Evolutionary conservation across 2,329 filamentous ascomycete genomes (phyloP).

Genomic region (Alternaria arbusti): DNA sequence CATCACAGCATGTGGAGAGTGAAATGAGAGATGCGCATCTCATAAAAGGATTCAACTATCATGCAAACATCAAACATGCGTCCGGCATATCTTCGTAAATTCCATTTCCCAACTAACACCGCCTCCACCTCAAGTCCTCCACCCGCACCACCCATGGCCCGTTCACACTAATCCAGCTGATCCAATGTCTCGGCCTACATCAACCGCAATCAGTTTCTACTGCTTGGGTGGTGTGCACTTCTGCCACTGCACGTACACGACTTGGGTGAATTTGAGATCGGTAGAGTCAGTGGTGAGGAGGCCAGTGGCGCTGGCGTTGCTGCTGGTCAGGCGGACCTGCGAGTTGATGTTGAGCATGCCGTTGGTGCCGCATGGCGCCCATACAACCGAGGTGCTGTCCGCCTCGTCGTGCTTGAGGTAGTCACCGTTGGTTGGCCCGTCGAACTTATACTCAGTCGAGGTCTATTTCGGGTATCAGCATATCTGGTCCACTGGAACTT

Average conservation of each 20-base stretch:
- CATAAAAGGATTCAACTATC: conserved; percentile 12
- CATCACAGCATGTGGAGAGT: not conserved
- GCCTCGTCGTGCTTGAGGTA: conserved; percentile 52
- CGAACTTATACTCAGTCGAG: conserved; percentile 50
- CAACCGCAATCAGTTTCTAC: conserved; percentile 21
- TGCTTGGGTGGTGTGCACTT: conserved; percentile 37
- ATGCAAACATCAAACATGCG: conserved; percentile 5
- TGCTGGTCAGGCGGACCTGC: conserved; percentile 52
- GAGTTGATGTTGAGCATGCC: conserved; percentile 63
- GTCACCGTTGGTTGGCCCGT: conserved; percentile 46
- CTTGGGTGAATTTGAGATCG: conserved; percentile 56
- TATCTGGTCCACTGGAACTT: too few relatives aligned
- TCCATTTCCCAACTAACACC: not conserved
- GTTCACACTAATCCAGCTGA: conserved; percentile 13
- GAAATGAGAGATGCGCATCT: conserved; percentile 14
- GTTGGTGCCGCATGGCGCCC: conserved; percentile 59
- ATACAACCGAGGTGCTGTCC: conserved; percentile 55
- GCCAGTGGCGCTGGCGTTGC: conserved; percentile 43
- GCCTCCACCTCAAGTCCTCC: conserved; percentile 11
- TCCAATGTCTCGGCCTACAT: conserved; percentile 6
- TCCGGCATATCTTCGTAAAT: not conserved
- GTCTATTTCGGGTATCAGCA: conserved; percentile 32
- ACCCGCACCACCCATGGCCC: conserved; percentile 8
- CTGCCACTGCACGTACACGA: conserved; percentile 55
- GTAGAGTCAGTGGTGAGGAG: conserved; percentile 58